Evolutionary conservation across 805 yeast genomes (phyloP).

Genomic region (Wickerhamomyces chambardii): DNA sequence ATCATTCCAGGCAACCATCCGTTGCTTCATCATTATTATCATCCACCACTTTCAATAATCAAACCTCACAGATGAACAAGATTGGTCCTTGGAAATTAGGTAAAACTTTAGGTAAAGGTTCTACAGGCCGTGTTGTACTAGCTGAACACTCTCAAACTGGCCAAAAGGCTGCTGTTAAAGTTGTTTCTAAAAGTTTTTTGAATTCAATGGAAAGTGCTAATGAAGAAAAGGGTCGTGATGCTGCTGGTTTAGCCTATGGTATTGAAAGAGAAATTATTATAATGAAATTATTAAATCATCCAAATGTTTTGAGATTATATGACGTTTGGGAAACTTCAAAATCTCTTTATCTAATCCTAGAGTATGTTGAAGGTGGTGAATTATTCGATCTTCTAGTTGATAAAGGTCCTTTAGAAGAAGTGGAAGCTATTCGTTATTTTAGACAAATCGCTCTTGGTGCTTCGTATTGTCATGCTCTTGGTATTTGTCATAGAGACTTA

Average conservation of each 20-base stretch:
- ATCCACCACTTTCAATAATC: slow-evolving; percentile 29
- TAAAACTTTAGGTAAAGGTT: slow-evolving; percentile 72
- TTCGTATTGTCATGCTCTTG: slow-evolving; percentile 72
- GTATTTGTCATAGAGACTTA: slow-evolving; percentile 75
- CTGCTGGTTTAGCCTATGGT: slow-evolving; percentile 81
- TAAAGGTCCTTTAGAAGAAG: slow-evolving; percentile 61
- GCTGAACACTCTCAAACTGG: slow-evolving; percentile 66
- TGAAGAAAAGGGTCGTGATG: slow-evolving; percentile 27
- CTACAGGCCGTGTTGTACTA: slow-evolving; percentile 71
- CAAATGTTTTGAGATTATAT: slow-evolving; percentile 85
- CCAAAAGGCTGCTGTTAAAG: slow-evolving; percentile 76
- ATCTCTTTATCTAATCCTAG: slow-evolving; percentile 71
- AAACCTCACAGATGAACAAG: slow-evolving; percentile 28
- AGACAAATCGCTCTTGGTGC: slow-evolving; percentile 74
- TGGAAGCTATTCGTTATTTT: slow-evolving; percentile 69
- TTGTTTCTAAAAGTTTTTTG: slow-evolving; percentile 58
- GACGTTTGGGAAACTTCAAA: slow-evolving; percentile 98
- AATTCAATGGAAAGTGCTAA: slow-evolving; percentile 25
- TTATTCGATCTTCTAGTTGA: slow-evolving; percentile 63
- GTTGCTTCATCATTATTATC: slow-evolving; percentile 47
- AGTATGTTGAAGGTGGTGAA: slow-evolving; percentile 87
- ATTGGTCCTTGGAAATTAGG: slow-evolving; percentile 85
- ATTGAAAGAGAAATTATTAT: slow-evolving; percentile 96
- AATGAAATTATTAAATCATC: slow-evolving; percentile 91
- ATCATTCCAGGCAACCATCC: slow-evolving; percentile 47